Evolutionary conservation across 306 rosid genomes (phyloP).

Genomic region (Sechiopsis laciniata): DNA sequence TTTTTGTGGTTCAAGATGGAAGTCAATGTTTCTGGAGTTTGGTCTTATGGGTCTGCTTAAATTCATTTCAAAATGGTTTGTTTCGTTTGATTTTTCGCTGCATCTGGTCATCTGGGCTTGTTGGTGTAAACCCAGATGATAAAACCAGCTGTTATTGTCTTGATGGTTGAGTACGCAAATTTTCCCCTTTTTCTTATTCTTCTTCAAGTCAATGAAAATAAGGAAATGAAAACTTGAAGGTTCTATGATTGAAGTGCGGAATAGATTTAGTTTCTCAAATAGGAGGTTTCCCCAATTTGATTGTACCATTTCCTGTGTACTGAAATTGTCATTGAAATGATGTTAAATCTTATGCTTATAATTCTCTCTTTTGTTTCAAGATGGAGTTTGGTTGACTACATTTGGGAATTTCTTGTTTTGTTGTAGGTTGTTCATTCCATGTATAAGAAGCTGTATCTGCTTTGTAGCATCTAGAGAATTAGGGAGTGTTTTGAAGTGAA

Average conservation of each 20-base stretch:
- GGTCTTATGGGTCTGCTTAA: slow-evolving; percentile 13
- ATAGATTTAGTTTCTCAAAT: slow-evolving; percentile 24
- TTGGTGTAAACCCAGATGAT: slow-evolving; percentile 25
- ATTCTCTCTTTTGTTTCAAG: too few species aligned
- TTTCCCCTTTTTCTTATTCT: not conserved
- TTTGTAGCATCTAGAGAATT: slow-evolving; percentile 27
- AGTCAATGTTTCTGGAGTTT: slow-evolving; percentile 27
- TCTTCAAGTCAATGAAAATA: too few species aligned
- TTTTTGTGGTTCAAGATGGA: slow-evolving; percentile 30
- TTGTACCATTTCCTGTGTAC: not conserved
- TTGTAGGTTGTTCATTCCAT: slow-evolving; percentile 20
- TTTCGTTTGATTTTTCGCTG: slow-evolving; percentile 25
- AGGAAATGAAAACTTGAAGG: not conserved
- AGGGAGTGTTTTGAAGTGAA: slow-evolving; percentile 32
- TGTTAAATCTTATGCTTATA: too few species aligned
- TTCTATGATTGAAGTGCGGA: slow-evolving; percentile 4
- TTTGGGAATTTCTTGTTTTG: slow-evolving; percentile 23
- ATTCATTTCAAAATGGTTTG: slow-evolving; percentile 5
- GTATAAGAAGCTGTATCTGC: slow-evolving; percentile 31
- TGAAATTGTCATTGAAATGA: too few species aligned
- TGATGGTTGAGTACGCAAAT: slow-evolving; percentile 13
- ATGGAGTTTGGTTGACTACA: slow-evolving; percentile 12
- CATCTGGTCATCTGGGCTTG: slow-evolving; percentile 30
- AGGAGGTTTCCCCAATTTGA: slow-evolving; percentile 6
- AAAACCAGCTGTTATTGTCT: not conserved